These are phyloP conservation scores for Linum usitatissimum DNA, from an alignment of 345 rosid genomes.

Conservation along the genomic window DNA sequence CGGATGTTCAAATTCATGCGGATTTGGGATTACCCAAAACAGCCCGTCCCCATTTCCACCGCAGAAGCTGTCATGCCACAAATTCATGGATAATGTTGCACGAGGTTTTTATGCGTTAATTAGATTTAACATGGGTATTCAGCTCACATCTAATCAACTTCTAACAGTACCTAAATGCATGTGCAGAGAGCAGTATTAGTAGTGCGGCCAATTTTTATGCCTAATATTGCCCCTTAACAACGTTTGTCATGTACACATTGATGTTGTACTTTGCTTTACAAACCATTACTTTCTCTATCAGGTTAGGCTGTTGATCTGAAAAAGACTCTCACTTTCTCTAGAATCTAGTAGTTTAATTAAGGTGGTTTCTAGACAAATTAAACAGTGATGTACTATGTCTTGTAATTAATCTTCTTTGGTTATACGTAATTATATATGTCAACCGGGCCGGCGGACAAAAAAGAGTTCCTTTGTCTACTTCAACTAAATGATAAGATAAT, in stretches of 20 bases:
- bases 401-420: too few relatives aligned
- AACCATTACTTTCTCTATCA: background rate
- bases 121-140: too few relatives aligned
- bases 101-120: too few relatives aligned
- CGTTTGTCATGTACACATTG: too few relatives aligned
- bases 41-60: too few relatives aligned
- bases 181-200: background rate
- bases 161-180: background rate
- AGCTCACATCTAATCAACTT: background rate
- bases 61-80: too few relatives aligned
- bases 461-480: background rate
- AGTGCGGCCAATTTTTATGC: background rate
- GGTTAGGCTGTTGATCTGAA: background rate
- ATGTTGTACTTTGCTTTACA: background rate
- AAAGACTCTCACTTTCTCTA: background rate
- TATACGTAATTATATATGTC: too few relatives aligned
- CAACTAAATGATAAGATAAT: background rate
- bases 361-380: background rate
- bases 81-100: too few relatives aligned
- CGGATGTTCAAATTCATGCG: too few relatives aligned
- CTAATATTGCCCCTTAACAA: background rate
- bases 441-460: background rate
- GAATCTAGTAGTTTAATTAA: background rate
- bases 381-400: background rate
- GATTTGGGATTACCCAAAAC: too few relatives aligned